Percentiles rank a stretch among this genome's conserved stretches.
Conservation (phyloP, 441 rosid genomes). For the Metrosideros polymorpha region DNA sequence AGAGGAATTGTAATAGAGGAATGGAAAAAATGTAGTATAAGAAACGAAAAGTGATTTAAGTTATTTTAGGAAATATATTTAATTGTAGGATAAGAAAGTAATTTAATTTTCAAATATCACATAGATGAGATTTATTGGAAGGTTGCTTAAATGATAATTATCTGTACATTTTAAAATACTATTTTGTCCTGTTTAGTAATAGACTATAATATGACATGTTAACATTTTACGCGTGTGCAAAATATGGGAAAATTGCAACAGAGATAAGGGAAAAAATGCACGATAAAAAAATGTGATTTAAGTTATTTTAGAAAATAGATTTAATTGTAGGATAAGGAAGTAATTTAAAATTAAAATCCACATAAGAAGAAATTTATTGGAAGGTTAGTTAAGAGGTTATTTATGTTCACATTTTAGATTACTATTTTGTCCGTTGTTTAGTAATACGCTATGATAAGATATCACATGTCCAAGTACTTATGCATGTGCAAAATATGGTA, state of each 20-base stretch:
- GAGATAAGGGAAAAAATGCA: background rate
- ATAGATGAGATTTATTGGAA: too few species aligned
- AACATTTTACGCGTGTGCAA: background rate
- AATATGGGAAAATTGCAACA: background rate
- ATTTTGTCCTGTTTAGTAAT: background rate
- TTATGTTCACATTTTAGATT: background rate
- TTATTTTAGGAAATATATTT: too few species aligned
- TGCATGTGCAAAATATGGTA: background rate
- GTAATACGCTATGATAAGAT: background rate
- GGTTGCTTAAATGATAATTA: too few species aligned
- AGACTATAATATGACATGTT: background rate
- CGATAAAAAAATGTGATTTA: background rate
- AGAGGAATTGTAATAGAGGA: too few species aligned
- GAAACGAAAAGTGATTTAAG: background rate
- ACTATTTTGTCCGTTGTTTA: background rate
- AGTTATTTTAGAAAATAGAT: background rate
- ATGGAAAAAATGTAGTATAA: background rate
- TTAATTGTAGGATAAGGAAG: background rate
- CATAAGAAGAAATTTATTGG: background rate
- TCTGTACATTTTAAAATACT: too few species aligned
- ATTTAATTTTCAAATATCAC: background rate
- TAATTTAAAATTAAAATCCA: background rate
- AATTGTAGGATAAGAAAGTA: background rate
- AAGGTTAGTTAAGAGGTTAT: background rate
- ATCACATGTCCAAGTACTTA: background rate